Base-by-base conservation (phyloP, 2,329 filamentous ascomycete genomes). In the Incumbomyces lentus region DNA sequence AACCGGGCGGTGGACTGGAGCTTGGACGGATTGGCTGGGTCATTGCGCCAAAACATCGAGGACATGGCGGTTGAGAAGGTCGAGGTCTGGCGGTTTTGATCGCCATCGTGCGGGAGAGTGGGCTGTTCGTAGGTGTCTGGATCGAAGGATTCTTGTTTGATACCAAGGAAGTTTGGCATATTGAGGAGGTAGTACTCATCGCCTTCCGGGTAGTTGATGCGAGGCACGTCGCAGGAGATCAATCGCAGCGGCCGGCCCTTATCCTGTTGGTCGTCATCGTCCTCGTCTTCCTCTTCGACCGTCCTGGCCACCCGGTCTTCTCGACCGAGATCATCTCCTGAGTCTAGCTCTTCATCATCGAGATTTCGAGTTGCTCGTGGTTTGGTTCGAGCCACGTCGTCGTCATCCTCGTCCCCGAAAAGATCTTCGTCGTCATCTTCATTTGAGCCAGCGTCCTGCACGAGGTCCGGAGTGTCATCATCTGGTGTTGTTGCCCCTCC, bases 1-100 rank as follows among this genome's bases (percentile, higher is more conserved):
- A 83, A 69, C 34, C 79, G 77, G 10, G 78, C 76, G 56, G 82
- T 83, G 6, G 78, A 82, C 58, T 84, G 79, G 12, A 81, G 64
- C 32, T 73, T 62, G n/a, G 50, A 38, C 5, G 72, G 70, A 47
- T 81, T 67, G 2, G 71, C 72, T n/a, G 79, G 78, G 39, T 79
- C 78, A 56, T 74, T 73, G 43, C 80, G 75, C 79, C 79, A 82
- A 56, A 79, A 78, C 22, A 82, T 68, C 0, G 79, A 81, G 17
- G 75, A 78, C 45, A 78, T 72, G 33, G 80, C 79, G 10, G 78
- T 80, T 45, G 76, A 73, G 64, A 75, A 82, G 26, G 79, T 70
- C 22, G 74, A 76, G 59, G 76, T 76, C 35, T 67, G 68, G 11
- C 66, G 59, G 0, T 68, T 67, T 3, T 68, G 61, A 34, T 64